These are phyloP conservation scores for Jimgerdemannia lactiflua DNA, from an alignment of 192 early-diverging fungal genomes.

Conservation along the genomic window DNA sequence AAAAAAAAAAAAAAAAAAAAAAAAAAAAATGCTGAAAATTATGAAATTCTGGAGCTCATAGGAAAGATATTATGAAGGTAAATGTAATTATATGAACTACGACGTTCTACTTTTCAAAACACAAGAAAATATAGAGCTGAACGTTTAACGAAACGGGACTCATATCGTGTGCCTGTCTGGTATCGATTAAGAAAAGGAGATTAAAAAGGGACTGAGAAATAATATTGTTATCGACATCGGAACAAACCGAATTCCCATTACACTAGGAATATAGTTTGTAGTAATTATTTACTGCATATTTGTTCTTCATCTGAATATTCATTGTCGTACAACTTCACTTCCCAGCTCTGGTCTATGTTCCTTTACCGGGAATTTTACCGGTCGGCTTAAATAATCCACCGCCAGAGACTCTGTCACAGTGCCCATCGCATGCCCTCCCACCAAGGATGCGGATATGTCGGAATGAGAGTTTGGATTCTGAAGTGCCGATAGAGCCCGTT, in stretches of 20 bases:
- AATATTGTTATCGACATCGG: no score
- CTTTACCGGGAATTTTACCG: neutral
- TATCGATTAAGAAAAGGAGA: neutral
- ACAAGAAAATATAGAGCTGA: neutral
- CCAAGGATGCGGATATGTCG: neutral
- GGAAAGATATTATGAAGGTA: neutral
- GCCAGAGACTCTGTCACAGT: neutral
- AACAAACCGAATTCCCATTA: no score
- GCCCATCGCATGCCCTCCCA: neutral
- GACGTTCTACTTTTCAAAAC: neutral
- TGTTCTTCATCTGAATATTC: neutral
- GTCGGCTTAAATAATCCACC: neutral
- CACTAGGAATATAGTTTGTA: no score
- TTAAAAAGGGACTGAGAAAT: neutral
- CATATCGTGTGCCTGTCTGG: neutral
- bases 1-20: constrained; percentile 1
- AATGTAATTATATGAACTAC: neutral
- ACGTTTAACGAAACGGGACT: neutral
- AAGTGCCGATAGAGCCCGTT: neutral
- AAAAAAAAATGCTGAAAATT: neutral
- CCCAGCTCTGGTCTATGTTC: neutral
- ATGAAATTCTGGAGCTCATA: neutral
- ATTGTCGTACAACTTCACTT: neutral
- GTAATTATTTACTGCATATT: no score
- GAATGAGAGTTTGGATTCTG: neutral